These are phyloP conservation scores for Lactarius hengduanensis DNA, from an alignment of 768 basidiomycete species.

Conservation along the genomic window DNA sequence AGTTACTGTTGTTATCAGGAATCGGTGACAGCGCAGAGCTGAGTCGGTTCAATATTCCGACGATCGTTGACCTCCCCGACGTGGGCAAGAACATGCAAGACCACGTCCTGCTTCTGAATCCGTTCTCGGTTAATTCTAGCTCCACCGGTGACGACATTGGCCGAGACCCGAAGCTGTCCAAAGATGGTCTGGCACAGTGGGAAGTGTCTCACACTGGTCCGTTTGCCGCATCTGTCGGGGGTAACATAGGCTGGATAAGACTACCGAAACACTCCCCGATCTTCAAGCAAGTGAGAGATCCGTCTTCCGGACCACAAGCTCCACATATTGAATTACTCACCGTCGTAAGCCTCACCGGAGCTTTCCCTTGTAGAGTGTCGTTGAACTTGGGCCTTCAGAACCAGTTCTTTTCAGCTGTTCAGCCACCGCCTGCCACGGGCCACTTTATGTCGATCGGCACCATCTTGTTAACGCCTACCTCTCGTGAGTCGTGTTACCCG, in stretches of 20 bases:
- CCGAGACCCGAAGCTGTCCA: slow-evolving; percentile 17
- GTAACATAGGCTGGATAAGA: slow-evolving; percentile 11
- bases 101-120: slow-evolving; percentile 24
- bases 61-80: slow-evolving; percentile 31
- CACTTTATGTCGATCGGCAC: slow-evolving; percentile 27
- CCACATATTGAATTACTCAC: slow-evolving; percentile 24
- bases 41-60: slow-evolving; percentile 27
- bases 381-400: slow-evolving; percentile 11
- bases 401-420: slow-evolving; percentile 6
- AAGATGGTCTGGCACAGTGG: slow-evolving; percentile 15
- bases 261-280: slow-evolving; percentile 18
- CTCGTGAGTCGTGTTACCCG: slow-evolving; percentile 17
- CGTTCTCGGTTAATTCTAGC: slow-evolving; percentile 6
- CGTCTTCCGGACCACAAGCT: slow-evolving; percentile 24
- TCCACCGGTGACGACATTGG: slow-evolving; percentile 12
- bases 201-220: slow-evolving; percentile 12
- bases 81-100: slow-evolving; percentile 36
- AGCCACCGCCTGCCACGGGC: slow-evolving; percentile 26
- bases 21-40: slow-evolving; percentile 32
- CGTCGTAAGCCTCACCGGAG: slow-evolving; percentile 6
- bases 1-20: slow-evolving; percentile 35
- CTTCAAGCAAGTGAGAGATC: slow-evolving; percentile 18
- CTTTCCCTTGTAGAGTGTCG: too few relatives aligned
- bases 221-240: slow-evolving; percentile 4
- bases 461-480: slow-evolving; percentile 29